Evolutionary conservation across 352 stramenopile genomes (phyloP), one percentile per base, ranked within the genome.

Genomic region (Ophiocytium majus): DNA sequence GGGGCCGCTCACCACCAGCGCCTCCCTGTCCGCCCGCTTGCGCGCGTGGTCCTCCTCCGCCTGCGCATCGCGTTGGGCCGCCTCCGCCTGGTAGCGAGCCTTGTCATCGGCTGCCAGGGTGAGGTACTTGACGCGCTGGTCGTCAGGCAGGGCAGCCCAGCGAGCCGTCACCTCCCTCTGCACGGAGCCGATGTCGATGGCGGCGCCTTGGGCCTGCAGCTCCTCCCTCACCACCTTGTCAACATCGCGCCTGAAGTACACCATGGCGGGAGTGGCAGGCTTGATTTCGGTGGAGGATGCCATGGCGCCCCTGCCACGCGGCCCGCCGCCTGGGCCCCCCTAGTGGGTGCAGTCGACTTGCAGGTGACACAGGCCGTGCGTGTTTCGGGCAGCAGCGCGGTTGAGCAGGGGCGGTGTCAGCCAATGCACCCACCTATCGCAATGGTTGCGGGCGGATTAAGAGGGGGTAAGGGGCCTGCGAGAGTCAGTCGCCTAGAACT

Each of bases 11-110:
- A 83, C 50, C 36, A 50, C 50, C 10, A 83, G 1, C 71, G 0
- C 83, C 37, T 83, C 81, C 9, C 81, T 35, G 35, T 85, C 81
- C 36, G 19, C 76, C 10, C 87, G 85, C 83, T 50, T 10, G 33
- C 75, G 50, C 19, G 37, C 85, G 64, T 31, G 49, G 14, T 88
- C 63, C 37, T 79, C 57, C 17, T 37, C 33, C 34, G 85, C 82
- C 63, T 89, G 49, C 31, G 36, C 28, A 35, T 95, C 92, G 33
- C 92, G 91, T 74, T 88, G 80, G 79, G 91, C 90, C 75, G 90
- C 93, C 85, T 96, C 92, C 32, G 89, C 81, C 28, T 86, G 34
- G 85, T 93, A 96, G 49, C 93, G 90, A 37, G 82, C 84, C 63
- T 85, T 88, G 86, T 96, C 93, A 9, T 74, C 91, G 37, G 23